Evolutionary conservation across 176 grass and related monocot genomes (phyloP), one percentile per base, ranked within the genome.

Genomic region (bread wheat (Triticum aestivum)): DNA sequence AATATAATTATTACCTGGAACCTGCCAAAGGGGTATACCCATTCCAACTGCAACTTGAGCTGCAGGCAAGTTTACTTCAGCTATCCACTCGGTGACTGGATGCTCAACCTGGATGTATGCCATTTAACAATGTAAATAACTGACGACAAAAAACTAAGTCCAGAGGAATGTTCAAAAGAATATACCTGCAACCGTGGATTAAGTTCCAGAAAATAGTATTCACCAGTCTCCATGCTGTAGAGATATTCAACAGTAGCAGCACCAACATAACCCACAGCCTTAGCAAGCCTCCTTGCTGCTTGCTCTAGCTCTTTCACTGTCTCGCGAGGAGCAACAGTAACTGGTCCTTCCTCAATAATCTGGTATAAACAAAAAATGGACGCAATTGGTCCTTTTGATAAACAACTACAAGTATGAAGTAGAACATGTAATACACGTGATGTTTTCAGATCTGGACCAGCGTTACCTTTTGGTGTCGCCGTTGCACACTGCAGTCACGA

Each of bases 241-340:
- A 99, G 92, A 85, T 99, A 99, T 77, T 99, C 97, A 56, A 99
- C 97, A 83, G 97, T 99, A 61, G 97, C 97, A 75, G 97, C 97
- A 78, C 94, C 97, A 86, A 99, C 92, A 83, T 99, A 98, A 20
- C 90, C 92, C 71, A 99, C 97, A 65, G 83, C 84, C 75, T 96
- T 99, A 80, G 97, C 97, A 91, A 99, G 97, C 90, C 94, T 94
- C 87, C 97, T 91, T 18, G 97, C 97, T 67, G 94, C 97, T 85
- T 99, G 97, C 85, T 99, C 97, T 65, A 99, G 87, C 70, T 92
- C 79, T 88, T 96, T 96, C 45, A 99, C 92, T 11, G 90, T 99
- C 71, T 92, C 90, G 17, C 65, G 87, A 44, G 97, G 89, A 41
- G 97, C 97, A 81, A 99, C 94, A 73, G 94, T 99, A 62, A 99